Percentiles rank a stretch among this genome's conserved stretches.
Evolutionary conservation across 2,329 filamentous ascomycete species (phyloP).

Genomic region (Trichoderma koningii): DNA sequence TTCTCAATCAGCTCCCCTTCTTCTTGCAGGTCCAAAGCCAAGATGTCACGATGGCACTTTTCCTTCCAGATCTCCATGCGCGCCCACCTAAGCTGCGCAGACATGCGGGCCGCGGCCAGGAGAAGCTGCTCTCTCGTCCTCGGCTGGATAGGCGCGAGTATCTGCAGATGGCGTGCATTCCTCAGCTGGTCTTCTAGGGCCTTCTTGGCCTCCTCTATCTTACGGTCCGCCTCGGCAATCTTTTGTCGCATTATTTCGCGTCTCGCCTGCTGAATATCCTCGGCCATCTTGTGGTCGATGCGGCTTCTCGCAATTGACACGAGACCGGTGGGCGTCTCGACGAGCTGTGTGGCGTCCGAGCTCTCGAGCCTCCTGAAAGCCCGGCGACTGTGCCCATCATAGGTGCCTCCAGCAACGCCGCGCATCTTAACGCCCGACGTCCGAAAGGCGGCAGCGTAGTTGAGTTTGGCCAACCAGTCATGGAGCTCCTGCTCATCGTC

Average conservation of each 20-base stretch:
- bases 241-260: conserved; percentile 80
- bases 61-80: conserved; percentile 90
- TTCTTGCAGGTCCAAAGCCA: conserved; percentile 82
- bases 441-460: conserved; percentile 92
- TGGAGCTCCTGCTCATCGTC: conserved; percentile 91
- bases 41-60: conserved; percentile 86
- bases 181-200: conserved; percentile 80
- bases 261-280: conserved; percentile 81
- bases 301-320: conserved; percentile 71
- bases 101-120: conserved; percentile 78
- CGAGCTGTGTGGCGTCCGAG: conserved; percentile 59
- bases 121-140: conserved; percentile 85
- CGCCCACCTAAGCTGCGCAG: conserved; percentile 91
- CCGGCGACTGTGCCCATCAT: conserved; percentile 76
- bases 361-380: conserved; percentile 71
- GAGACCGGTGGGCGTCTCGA: conserved; percentile 72
- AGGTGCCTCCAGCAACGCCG: conserved; percentile 79
- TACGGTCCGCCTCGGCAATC: conserved; percentile 80
- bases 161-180: conserved; percentile 86
- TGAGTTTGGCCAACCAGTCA: conserved; percentile 94
- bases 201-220: conserved; percentile 70
- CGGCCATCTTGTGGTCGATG: conserved; percentile 79
- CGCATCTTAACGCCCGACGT: conserved; percentile 90
- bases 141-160: conserved; percentile 87
- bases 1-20: conserved; percentile 49